These are phyloP conservation scores for Neurospora sp. DNA, from an alignment of 2,329 filamentous ascomycete species.

Conservation along the genomic window DNA sequence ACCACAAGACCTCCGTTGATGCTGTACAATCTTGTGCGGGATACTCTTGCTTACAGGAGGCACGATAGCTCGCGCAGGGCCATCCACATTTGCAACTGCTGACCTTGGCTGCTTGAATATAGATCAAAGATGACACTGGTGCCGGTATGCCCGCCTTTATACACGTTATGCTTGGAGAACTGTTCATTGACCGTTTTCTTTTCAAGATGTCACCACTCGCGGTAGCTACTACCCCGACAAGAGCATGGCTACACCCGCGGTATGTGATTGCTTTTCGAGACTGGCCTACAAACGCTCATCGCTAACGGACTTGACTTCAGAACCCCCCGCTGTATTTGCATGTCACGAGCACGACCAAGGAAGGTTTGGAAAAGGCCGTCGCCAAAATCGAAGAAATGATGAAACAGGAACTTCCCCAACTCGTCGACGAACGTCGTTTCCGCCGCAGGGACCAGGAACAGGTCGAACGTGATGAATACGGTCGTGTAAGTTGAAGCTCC, in stretches of 20 bases:
- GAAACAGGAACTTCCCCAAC: conserved; percentile 87
- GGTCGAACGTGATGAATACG: conserved; percentile 81
- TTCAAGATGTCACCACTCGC: conserved; percentile 94
- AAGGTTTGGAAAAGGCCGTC: conserved; percentile 83
- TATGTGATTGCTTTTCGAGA: conserved; percentile 39
- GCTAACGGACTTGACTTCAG: conserved; percentile 33
- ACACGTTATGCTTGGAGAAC: conserved; percentile 38
- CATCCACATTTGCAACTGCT: conserved; percentile 82
- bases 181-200: conserved; percentile 50
- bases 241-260: conserved; percentile 86
- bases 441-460: conserved; percentile 48
- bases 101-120: conserved; percentile 76
- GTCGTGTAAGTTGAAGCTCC: conserved; percentile 49
- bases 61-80: conserved; percentile 52
- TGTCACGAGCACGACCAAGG: conserved; percentile 84
- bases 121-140: conserved; percentile 99
- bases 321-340: conserved; percentile 92
- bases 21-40: conserved; percentile 34
- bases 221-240: conserved; percentile 97
- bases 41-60: conserved; percentile 61
- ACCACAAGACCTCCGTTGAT: conserved; percentile 20
- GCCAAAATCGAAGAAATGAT: conserved; percentile 88
- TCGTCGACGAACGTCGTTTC: conserved; percentile 64
- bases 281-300: background rate
- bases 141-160: conserved; percentile 77